These are phyloP conservation scores for Penicillium bovifimosum DNA, from an alignment of 495 filamentous ascomycete species.

Conservation along the genomic window DNA sequence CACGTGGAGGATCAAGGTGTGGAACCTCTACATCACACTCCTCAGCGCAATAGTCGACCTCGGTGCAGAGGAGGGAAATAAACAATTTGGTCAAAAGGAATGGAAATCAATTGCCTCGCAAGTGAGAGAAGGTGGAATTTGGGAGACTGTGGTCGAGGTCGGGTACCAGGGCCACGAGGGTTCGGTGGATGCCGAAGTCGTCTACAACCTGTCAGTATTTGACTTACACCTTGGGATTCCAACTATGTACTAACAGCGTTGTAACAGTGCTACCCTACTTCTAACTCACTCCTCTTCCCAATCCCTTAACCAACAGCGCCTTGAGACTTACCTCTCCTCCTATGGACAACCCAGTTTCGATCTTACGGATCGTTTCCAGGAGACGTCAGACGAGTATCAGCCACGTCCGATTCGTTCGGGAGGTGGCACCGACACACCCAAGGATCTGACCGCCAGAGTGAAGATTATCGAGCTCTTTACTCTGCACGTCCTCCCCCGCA, in stretches of 20 bases:
- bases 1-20: constrained; percentile 84
- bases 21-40: constrained; percentile 92
- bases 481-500: constrained; percentile 83
- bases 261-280: constrained; percentile 72
- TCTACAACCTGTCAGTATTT: constrained; percentile 75
- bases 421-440: constrained; percentile 68
- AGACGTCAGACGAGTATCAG: constrained; percentile 22
- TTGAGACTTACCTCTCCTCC: constrained; percentile 86
- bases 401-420: constrained; percentile 30
- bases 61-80: constrained; percentile 84
- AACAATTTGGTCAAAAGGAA: constrained; percentile 71
- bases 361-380: constrained; percentile 52
- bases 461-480: constrained; percentile 93
- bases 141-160: constrained; percentile 83
- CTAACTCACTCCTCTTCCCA: constrained; percentile 82
- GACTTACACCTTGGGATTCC: not conserved
- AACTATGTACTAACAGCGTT: constrained; percentile 7
- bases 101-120: constrained; percentile 77
- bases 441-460: constrained; percentile 67
- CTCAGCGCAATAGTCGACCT: constrained; percentile 86
- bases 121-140: constrained; percentile 79
- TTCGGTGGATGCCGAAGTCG: constrained; percentile 89
- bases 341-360: constrained; percentile 64
- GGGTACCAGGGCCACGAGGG: constrained; percentile 85
- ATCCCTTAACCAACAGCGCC: constrained; percentile 71